Conservation (phyloP, 305 asterid genomes). For the Vinca major region DNA sequence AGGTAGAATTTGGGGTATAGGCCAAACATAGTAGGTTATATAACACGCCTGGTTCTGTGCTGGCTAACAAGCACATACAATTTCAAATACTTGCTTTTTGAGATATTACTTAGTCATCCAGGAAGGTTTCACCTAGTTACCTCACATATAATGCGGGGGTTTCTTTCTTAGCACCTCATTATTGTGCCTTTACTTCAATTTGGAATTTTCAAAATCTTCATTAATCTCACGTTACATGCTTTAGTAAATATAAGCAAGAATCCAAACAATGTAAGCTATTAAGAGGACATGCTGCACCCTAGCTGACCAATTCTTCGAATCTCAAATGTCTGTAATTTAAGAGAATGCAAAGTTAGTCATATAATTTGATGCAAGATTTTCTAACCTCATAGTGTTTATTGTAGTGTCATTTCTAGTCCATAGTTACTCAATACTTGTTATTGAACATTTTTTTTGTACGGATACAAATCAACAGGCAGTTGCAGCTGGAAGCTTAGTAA, state of each 20-base stretch:
- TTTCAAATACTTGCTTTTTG: not conserved
- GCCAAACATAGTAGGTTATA: no score
- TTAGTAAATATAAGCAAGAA: not conserved
- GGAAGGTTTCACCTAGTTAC: not conserved
- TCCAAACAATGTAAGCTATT: not conserved
- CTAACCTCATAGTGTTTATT: not conserved
- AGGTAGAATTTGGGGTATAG: not conserved
- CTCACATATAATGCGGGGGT: not conserved
- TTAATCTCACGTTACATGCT: no score
- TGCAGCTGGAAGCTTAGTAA: constrained; percentile 95
- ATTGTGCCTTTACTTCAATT: not conserved
- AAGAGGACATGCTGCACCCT: not conserved
- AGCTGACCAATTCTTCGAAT: constrained; percentile 3
- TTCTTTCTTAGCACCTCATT: no score
- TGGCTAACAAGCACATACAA: not conserved
- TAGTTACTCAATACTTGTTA: not conserved
- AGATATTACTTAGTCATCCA: no score
- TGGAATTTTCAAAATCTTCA: no score
- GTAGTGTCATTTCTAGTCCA: not conserved
- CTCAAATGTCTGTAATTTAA: not conserved
- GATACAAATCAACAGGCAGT: constrained; percentile 49
- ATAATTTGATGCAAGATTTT: not conserved
- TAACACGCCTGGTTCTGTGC: no score
- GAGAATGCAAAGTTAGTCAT: not conserved
- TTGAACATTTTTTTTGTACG: constrained; percentile 4